A percentile compares a stretch with the other conserved stretches of the same genome.
Evolutionary conservation across 305 asterid genomes (phyloP).

Genomic region (Fraxinus greggii): DNA sequence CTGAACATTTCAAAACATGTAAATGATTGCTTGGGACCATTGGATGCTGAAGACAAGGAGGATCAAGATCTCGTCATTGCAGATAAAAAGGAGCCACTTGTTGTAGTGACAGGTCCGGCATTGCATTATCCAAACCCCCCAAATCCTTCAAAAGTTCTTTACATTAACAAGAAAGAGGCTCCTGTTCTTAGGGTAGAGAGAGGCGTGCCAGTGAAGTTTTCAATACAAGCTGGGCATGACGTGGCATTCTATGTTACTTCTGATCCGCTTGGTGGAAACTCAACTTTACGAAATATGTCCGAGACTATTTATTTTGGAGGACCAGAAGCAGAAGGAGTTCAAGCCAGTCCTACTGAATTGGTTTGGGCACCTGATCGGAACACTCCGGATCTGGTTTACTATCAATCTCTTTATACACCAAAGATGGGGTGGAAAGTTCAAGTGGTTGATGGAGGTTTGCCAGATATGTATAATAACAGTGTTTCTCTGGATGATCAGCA

Average conservation of each 20-base stretch:
- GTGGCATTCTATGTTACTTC: conserved; percentile 90
- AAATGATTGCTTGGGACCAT: conserved; percentile 83
- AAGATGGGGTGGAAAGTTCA: conserved; percentile 99
- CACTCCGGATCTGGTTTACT: conserved; percentile 89
- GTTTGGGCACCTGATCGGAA: conserved; percentile 93
- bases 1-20: conserved; percentile 65
- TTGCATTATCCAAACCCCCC: conserved; percentile 94
- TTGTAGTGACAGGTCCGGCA: conserved; percentile 68
- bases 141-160: conserved; percentile 81
- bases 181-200: conserved; percentile 92
- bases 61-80: conserved; percentile 95
- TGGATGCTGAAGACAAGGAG: conserved; percentile 89
- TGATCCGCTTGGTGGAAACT: conserved; percentile 94
- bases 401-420: conserved; percentile 70
- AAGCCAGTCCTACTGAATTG: conserved; percentile 75
- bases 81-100: conserved; percentile 83
- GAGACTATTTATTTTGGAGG: conserved; percentile 95
- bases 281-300: conserved; percentile 72
- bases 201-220: conserved; percentile 86
- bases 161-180: conserved; percentile 89
- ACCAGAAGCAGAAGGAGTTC: conserved; percentile 89
- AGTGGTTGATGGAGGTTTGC: conserved; percentile 96
- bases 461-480: conserved; percentile 90
- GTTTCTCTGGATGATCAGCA: conserved; percentile 96
- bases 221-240: conserved; percentile 96